phyloP scores from a whole-genome alignment of 345 rosid genomes.

The Citrus cavaleriei region DNA sequence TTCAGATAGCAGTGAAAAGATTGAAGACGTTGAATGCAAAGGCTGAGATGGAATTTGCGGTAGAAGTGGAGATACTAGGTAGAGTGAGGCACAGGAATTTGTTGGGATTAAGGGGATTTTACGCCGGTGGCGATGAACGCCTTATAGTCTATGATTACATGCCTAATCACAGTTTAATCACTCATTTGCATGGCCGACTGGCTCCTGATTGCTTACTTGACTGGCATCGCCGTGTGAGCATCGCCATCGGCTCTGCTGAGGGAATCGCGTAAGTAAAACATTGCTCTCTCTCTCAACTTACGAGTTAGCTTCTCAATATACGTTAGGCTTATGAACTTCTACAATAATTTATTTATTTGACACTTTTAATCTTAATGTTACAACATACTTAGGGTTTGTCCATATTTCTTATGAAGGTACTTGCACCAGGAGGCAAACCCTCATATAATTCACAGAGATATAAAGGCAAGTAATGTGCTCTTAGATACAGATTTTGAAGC shows the following conservation, averaged over 20 bases:
- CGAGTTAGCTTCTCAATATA: too few species aligned
- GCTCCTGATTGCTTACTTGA: constrained; percentile 54
- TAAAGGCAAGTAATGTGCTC: constrained; percentile 66
- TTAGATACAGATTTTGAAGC: constrained; percentile 50
- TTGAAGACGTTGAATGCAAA: constrained; percentile 61
- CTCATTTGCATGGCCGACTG: constrained; percentile 65
- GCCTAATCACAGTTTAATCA: constrained; percentile 62
- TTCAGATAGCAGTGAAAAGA: constrained; percentile 66
- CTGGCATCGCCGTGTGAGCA: constrained; percentile 52
- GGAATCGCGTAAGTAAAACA: constrained; percentile 51
- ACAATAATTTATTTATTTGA: too few species aligned
- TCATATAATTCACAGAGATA: constrained; percentile 67
- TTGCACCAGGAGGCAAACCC: constrained; percentile 66
- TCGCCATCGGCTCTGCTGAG: constrained; percentile 59
- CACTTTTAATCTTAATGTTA: too few species aligned
- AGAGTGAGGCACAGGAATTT: constrained; percentile 64
- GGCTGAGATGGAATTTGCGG: constrained; percentile 72
- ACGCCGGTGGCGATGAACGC: constrained; percentile 62
- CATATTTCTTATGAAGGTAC: constrained; percentile 33
- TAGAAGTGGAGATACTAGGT: constrained; percentile 74
- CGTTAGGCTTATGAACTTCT: too few species aligned
- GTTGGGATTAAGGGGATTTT: constrained; percentile 62
- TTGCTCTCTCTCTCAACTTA: neutral
- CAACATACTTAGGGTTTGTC: neutral
- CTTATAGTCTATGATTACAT: constrained; percentile 69